Evolutionary conservation across 2,329 filamentous ascomycete species (phyloP).

Genomic region (Bipolaris sorokiniana): DNA sequence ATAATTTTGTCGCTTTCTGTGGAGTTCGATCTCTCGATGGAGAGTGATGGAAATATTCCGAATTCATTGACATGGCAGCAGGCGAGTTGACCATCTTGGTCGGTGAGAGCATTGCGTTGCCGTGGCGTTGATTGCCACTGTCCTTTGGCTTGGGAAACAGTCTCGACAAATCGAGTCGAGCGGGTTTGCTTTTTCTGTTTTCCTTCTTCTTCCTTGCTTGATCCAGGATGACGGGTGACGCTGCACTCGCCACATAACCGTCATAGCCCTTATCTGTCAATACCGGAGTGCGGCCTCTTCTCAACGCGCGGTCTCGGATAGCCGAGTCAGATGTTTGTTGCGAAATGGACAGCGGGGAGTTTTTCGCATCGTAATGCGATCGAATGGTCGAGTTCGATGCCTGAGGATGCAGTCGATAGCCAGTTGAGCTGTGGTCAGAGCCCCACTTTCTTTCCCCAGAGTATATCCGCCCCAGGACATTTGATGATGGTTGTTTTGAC

Average conservation of each 20-base stretch:
- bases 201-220: slow-evolving; percentile 31
- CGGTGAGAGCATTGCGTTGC: slow-evolving; percentile 44
- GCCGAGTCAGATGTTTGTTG: slow-evolving; percentile 55
- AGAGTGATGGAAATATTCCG: slow-evolving; percentile 46
- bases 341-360: slow-evolving; percentile 50
- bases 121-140: slow-evolving; percentile 23
- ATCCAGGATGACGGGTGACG: slow-evolving; percentile 30
- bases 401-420: slow-evolving; percentile 38
- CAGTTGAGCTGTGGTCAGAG: slow-evolving; percentile 40
- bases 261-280: slow-evolving; percentile 22
- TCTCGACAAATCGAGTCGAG: slow-evolving; percentile 51
- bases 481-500: slow-evolving; percentile 45
- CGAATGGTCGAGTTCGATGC: slow-evolving; percentile 50
- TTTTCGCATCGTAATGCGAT: slow-evolving; percentile 53
- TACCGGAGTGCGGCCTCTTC: slow-evolving; percentile 47
- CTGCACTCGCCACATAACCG: slow-evolving; percentile 24
- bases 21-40: slow-evolving; percentile 43
- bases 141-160: slow-evolving; percentile 49
- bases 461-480: slow-evolving; percentile 36
- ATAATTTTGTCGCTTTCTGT: slow-evolving; percentile 21
- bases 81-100: slow-evolving; percentile 51
- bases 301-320: slow-evolving; percentile 51
- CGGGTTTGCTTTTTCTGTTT: slow-evolving; percentile 44
- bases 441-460: slow-evolving; percentile 29
- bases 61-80: slow-evolving; percentile 46